These are phyloP conservation scores for Colletotrichum lindemuthianum DNA, from an alignment of 2,329 filamentous ascomycete genomes.

Conservation along the genomic window DNA sequence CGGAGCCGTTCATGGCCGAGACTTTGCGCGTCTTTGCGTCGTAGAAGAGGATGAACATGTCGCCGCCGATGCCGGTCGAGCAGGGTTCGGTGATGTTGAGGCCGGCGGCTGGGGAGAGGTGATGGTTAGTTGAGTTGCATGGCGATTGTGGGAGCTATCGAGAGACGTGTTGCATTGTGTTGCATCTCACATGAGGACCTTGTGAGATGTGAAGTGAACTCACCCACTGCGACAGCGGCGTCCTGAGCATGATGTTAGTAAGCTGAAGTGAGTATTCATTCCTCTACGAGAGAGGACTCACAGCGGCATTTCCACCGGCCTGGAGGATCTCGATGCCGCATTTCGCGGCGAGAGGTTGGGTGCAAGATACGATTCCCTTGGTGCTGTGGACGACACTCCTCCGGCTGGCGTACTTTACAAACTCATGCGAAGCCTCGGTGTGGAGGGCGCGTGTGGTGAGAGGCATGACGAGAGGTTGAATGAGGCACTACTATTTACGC, in stretches of 20 bases:
- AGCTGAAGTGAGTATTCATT: constrained; percentile 5
- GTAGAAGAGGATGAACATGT: constrained; percentile 97
- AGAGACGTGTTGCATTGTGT: too few relatives aligned
- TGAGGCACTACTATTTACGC: not conserved
- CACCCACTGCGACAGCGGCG: constrained; percentile 92
- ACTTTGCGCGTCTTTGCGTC: constrained; percentile 84
- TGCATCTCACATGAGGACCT: not conserved
- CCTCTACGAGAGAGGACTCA: constrained; percentile 57
- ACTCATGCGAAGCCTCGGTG: constrained; percentile 56
- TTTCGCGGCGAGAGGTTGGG: constrained; percentile 88
- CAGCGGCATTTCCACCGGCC: constrained; percentile 91
- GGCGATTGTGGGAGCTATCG: too few relatives aligned
- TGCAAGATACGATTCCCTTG: constrained; percentile 89
- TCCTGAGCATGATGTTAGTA: constrained; percentile 65
- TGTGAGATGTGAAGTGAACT: constrained; percentile 41
- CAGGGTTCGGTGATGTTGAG: constrained; percentile 94
- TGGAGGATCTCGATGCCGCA: constrained; percentile 88
- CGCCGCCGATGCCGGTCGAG: constrained; percentile 94
- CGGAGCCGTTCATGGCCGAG: constrained; percentile 90
- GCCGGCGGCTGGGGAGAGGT: constrained; percentile 73
- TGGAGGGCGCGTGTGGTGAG: constrained; percentile 58
- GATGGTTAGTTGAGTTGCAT: constrained; percentile 9
- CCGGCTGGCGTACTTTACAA: constrained; percentile 78
- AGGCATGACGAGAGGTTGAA: constrained; percentile 51
- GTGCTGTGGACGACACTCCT: constrained; percentile 94